phyloP scores from a whole-genome alignment of 768 basidiomycete species.

The Xerocomellus dryophilus region DNA sequence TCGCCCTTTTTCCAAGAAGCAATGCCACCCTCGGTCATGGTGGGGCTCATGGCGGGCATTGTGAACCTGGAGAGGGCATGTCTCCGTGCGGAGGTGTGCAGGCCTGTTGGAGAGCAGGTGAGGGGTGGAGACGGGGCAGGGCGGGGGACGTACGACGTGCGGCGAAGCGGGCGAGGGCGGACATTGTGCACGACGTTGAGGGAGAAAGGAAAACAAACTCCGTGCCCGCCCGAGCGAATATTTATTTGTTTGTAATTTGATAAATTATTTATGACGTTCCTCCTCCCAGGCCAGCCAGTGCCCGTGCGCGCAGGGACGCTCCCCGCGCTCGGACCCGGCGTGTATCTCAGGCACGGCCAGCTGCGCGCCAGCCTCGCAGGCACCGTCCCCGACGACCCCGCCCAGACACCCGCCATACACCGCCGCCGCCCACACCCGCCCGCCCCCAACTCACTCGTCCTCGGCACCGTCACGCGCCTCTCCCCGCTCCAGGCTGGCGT shows the following conservation, averaged over 20 bases:
- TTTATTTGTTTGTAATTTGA: constrained; percentile 1
- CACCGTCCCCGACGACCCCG: constrained; percentile 37
- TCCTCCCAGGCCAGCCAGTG: constrained; percentile 82
- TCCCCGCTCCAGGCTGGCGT: constrained; percentile 81
- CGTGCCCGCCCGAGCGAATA: constrained; percentile 15
- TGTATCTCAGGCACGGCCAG: constrained; percentile 61
- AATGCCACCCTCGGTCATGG: constrained; percentile 99
- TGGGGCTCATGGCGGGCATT: constrained; percentile 99
- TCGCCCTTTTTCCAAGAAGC: constrained; percentile 97
- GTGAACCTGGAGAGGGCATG: constrained; percentile 82
- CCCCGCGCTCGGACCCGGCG: constrained; percentile 61
- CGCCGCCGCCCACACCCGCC: constrained; percentile 74
- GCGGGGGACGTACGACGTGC: constrained; percentile 53
- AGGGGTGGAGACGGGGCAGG: neutral
- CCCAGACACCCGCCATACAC: constrained; percentile 57
- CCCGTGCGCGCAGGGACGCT: constrained; percentile 50
- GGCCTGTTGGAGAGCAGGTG: constrained; percentile 44
- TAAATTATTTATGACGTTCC: constrained; percentile 30
- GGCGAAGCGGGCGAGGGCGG: constrained; percentile 61
- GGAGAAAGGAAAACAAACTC: constrained; percentile 22
- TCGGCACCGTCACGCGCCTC: constrained; percentile 79
- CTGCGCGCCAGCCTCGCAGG: constrained; percentile 73
- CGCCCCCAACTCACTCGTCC: constrained; percentile 66
- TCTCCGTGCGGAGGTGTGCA: constrained; percentile 78
- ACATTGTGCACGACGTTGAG: constrained; percentile 43